Conservation (phyloP, 192 early-diverging fungal species). For the Coemansia asiatica region DNA sequence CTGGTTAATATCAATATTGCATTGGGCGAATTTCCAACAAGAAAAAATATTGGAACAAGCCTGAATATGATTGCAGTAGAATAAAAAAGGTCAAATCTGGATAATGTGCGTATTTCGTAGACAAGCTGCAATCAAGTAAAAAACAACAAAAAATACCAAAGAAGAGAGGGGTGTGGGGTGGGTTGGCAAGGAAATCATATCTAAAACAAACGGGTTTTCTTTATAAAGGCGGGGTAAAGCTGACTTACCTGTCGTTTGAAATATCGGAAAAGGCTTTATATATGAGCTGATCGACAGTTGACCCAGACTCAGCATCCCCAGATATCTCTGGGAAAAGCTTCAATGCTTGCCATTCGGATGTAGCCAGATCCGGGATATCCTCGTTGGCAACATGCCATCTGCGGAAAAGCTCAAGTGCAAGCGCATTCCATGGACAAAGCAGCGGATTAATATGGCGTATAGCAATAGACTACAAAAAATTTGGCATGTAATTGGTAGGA, state of each 20-base stretch:
- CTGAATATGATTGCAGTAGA: not conserved
- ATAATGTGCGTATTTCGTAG: not conserved
- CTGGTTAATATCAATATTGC: not conserved
- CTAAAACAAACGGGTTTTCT: conserved; percentile 1
- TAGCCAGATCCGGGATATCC: conserved; percentile 37
- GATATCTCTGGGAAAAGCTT: conserved; percentile 29
- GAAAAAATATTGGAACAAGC: not conserved
- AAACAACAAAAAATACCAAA: not conserved
- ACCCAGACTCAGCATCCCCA: not conserved
- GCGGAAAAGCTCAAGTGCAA: conserved; percentile 39
- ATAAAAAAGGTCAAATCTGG: not conserved
- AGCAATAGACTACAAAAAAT: conserved; percentile 24
- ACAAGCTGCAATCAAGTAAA: not conserved
- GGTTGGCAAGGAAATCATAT: not conserved
- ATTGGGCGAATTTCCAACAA: not conserved
- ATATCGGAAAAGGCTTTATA: conserved; percentile 14
- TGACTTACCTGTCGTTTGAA: conserved; percentile 52
- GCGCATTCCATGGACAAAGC: conserved; percentile 40
- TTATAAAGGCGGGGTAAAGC: not conserved
- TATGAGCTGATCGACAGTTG: conserved; percentile 12
- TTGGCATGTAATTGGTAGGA: conserved; percentile 6
- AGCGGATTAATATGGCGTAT: conserved; percentile 45
- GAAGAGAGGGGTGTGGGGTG: no score
- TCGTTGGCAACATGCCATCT: conserved; percentile 44
- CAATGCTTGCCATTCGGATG: conserved; percentile 37